phyloP scores from a whole-genome alignment of 805 yeast species.

The Myxozyma melibiosi region DNA sequence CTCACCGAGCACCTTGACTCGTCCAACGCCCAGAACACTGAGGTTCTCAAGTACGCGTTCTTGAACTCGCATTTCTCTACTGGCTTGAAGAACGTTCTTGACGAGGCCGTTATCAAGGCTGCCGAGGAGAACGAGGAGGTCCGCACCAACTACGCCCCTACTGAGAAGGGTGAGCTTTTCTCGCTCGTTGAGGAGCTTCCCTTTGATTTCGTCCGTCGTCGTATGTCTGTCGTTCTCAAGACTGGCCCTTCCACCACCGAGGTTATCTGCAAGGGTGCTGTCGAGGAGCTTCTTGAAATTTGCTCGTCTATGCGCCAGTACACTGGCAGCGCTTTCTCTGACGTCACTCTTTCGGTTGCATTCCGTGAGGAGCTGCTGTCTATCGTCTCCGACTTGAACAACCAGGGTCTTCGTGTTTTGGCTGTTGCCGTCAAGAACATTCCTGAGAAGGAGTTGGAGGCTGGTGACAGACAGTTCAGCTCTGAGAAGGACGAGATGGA shows the following conservation, averaged over 20 bases:
- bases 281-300: conserved; percentile 30
- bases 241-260: conserved; percentile 12
- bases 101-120: conserved; percentile 28
- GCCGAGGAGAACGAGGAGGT: conserved; percentile 18
- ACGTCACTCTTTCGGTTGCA: conserved; percentile 10
- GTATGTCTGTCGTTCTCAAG: conserved; percentile 30
- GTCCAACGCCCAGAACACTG: conserved; percentile 14
- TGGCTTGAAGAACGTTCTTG: conserved; percentile 31
- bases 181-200: conserved; percentile 31
- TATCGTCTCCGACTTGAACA: conserved; percentile 25
- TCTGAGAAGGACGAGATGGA: conserved; percentile 30
- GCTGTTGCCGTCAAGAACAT: conserved; percentile 25
- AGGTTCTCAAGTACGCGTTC: conserved; percentile 28
- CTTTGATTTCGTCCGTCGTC: conserved; percentile 33
- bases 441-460: conserved; percentile 25
- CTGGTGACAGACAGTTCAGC: conserved; percentile 21
- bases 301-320: conserved; percentile 26
- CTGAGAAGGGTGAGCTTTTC: conserved; percentile 23
- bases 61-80: conserved; percentile 29
- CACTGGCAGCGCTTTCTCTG: conserved; percentile 4
- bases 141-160: conserved; percentile 3
- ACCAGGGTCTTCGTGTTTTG: conserved; percentile 32
- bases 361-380: conserved; percentile 7
- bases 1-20: conserved; percentile 29
- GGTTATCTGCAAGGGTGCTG: conserved; percentile 34